A percentile compares a stretch with the other conserved stretches of the same genome.
phyloP scores from a whole-genome alignment of 352 stramenopile species.

The Aphanomyces cochlioides region DNA sequence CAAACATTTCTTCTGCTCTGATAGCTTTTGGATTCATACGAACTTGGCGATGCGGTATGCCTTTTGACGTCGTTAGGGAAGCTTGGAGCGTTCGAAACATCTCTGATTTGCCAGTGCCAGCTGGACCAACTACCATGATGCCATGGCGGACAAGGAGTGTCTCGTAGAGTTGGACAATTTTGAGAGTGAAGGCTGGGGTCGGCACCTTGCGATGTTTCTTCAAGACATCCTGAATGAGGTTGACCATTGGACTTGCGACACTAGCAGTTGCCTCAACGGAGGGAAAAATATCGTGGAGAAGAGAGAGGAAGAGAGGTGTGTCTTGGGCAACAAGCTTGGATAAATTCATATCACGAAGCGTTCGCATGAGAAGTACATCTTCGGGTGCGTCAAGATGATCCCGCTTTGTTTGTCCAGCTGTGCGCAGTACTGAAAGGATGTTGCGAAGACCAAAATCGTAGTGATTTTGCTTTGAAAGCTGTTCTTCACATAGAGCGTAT shows the following conservation, averaged over 20 bases:
- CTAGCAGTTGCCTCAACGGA: slow-evolving; percentile 47
- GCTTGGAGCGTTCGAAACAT: slow-evolving; percentile 67
- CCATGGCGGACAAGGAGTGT: slow-evolving; percentile 90
- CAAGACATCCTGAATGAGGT: slow-evolving; percentile 66
- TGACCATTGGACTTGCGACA: slow-evolving; percentile 70
- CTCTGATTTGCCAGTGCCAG: slow-evolving; percentile 74
- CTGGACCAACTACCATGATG: slow-evolving; percentile 86
- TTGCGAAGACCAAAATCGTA: slow-evolving; percentile 94
- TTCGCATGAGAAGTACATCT: slow-evolving; percentile 93
- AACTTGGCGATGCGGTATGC: slow-evolving; percentile 66
- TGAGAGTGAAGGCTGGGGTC: slow-evolving; percentile 71
- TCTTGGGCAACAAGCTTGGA: slow-evolving; percentile 91
- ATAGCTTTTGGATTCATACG: slow-evolving; percentile 83
- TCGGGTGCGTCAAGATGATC: slow-evolving; percentile 91
- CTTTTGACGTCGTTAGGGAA: slow-evolving; percentile 52
- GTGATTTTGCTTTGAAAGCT: slow-evolving; percentile 90
- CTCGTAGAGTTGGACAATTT: slow-evolving; percentile 91
- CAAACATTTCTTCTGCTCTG: slow-evolving; percentile 74
- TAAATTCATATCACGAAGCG: slow-evolving; percentile 91
- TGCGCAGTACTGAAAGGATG: slow-evolving; percentile 94
- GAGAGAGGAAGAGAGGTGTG: slow-evolving; percentile 88
- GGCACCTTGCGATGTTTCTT: slow-evolving; percentile 60
- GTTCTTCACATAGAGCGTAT: slow-evolving; percentile 93
- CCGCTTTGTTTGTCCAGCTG: slow-evolving; percentile 92
- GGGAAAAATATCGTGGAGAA: slow-evolving; percentile 86